Base-by-base conservation (phyloP, 371 early-diverging fungal genomes). In the Mucor sp. region DNA sequence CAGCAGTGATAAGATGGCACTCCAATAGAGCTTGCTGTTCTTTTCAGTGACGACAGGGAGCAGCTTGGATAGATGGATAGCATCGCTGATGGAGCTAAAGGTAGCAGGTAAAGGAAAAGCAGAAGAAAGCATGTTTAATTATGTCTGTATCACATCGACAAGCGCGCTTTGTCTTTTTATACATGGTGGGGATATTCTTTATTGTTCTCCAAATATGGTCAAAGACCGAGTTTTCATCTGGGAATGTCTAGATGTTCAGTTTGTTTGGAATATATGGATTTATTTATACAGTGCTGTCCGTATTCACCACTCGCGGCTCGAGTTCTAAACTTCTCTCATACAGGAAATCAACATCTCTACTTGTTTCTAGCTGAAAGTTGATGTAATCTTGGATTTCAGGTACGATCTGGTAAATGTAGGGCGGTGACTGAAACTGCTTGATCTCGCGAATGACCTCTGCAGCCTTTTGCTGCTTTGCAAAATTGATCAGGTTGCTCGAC, bases 391-490 rank as follows among this genome's bases (percentile, higher is more conserved):
- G 94, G 43, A 97, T 79, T 74, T 93, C 93, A 11, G 91, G 87
- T 11, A 96, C 93, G 4, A 77, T 72, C 27, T 87, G 87, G 41
- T 95, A 78, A 43, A 84, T 84, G 68, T 95, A 97, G n/a, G 94
- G 91, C 2, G 87, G 86, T 33, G 89, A 89, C 76, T 97, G 97
- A 81, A 92, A 97, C 71, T 94, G 94, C 72, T 94, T 94, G 66
- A 97, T 90, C 56, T 96, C 95, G n/a, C 93, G 90, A 76, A 98
- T 91, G 30, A 95, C 91, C 62, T 94, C 92, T 0, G 95, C 94
- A 0, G 94, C 90, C 76, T 93, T 93, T 69, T 88, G 86, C 58
- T 93, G 91, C 80, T 97, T 97, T 65, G 87, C 89, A 82, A 97
- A 97, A 79, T 98, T 98, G 83, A 98, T 94, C 58, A 94, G 77